A percentile compares a stretch with the other conserved stretches of the same genome.
Evolutionary conservation across 139 green algal species (phyloP).

Genomic region (Gonium pectorale): DNA sequence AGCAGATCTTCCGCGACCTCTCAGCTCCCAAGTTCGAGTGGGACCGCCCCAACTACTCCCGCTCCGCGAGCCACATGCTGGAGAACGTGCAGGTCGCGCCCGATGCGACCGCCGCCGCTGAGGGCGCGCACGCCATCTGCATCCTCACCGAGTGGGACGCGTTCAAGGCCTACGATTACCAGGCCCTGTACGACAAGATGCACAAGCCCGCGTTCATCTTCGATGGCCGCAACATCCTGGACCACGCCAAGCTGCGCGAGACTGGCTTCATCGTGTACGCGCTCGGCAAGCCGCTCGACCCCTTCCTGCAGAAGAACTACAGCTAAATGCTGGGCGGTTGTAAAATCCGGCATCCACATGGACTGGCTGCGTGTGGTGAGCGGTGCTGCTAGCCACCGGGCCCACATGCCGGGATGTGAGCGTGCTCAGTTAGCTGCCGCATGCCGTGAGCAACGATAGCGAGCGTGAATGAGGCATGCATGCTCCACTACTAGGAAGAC

Average conservation of each 20-base stretch:
- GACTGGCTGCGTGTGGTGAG: no score
- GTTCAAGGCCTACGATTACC: slow-evolving; percentile 93
- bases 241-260: slow-evolving; percentile 89
- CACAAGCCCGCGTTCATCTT: slow-evolving; percentile 98
- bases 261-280: slow-evolving; percentile 99
- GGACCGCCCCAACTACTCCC: slow-evolving; percentile 86
- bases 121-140: slow-evolving; percentile 88
- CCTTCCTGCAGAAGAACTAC: slow-evolving; percentile 87
- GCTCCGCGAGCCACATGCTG: slow-evolving; percentile 62
- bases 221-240: slow-evolving; percentile 96
- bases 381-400: no score
- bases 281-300: slow-evolving; percentile 98
- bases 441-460: no score
- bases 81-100: slow-evolving; percentile 63
- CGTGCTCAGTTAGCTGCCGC: no score
- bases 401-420: no score
- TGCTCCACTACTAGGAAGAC: no score
- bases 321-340: no score
- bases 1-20: slow-evolving; percentile 91
- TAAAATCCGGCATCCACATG: no score
- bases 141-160: slow-evolving; percentile 99
- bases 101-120: slow-evolving; percentile 75
- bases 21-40: slow-evolving; percentile 91
- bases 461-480: no score
- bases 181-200: slow-evolving; percentile 89